These are phyloP conservation scores for Aspergillus baeticus DNA, from an alignment of 495 filamentous ascomycete species.

Conservation along the genomic window DNA sequence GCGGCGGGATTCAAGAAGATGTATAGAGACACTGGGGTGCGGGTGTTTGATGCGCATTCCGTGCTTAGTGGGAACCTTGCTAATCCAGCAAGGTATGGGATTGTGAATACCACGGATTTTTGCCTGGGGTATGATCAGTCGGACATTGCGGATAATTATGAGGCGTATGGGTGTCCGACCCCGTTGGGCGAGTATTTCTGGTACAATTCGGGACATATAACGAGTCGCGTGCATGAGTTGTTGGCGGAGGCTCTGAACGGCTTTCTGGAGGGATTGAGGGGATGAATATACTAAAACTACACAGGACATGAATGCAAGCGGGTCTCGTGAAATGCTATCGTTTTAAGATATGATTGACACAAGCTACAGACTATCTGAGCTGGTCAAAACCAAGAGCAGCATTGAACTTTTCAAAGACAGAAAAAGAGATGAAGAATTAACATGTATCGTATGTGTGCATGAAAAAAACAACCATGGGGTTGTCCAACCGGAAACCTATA, in stretches of 20 bases:
- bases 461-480: constrained; percentile 10
- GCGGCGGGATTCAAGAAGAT: constrained; percentile 19
- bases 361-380: constrained; percentile 20
- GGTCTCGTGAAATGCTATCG: constrained; percentile 16
- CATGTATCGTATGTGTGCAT: constrained; percentile 22
- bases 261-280: constrained; percentile 22
- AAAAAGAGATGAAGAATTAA: constrained; percentile 28
- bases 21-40: constrained; percentile 33
- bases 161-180: constrained; percentile 45
- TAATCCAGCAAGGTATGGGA: constrained; percentile 39
- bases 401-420: constrained; percentile 19
- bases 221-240: constrained; percentile 41
- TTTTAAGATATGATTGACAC: constrained; percentile 14
- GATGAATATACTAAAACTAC: background rate
- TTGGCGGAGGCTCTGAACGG: constrained; percentile 30
- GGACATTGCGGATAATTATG: constrained; percentile 43
- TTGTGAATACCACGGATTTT: constrained; percentile 49
- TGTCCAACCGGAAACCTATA: constrained; percentile 14
- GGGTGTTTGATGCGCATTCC: constrained; percentile 46
- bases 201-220: constrained; percentile 53
- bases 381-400: constrained; percentile 13
- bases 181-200: constrained; percentile 51
- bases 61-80: constrained; percentile 44
- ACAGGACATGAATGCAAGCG: no score
- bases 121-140: constrained; percentile 49